Conservation (phyloP, 441 rosid genomes). For the Monsonia emarginata region DNA sequence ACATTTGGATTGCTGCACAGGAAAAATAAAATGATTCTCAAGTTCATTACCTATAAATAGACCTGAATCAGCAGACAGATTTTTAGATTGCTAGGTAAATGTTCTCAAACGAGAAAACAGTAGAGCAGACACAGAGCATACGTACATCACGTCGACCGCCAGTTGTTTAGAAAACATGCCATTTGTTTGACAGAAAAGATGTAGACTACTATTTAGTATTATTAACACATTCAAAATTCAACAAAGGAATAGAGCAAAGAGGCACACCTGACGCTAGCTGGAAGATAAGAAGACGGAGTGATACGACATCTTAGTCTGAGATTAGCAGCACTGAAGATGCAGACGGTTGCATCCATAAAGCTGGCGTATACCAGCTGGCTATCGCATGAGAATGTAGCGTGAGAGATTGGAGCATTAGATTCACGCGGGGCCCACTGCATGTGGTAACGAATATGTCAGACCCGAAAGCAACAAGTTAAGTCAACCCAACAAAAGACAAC, state of each 20-base stretch:
- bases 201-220: background rate
- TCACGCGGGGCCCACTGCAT: conserved; percentile 72
- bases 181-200: background rate
- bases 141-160: too few relatives aligned
- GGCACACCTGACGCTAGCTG: conserved; percentile 60
- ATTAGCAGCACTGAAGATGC: conserved; percentile 71
- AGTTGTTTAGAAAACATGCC: background rate
- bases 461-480: background rate
- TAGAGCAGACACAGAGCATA: too few relatives aligned
- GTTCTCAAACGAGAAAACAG: too few relatives aligned
- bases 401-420: conserved; percentile 65
- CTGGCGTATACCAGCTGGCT: conserved; percentile 84
- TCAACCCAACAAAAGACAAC: background rate
- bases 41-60: too few relatives aligned
- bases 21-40: too few relatives aligned
- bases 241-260: background rate
- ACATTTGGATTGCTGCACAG: conserved; percentile 53
- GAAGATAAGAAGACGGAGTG: conserved; percentile 67
- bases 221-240: background rate
- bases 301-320: conserved; percentile 78
- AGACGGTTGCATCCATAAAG: conserved; percentile 70
- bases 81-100: too few relatives aligned
- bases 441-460: background rate
- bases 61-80: too few relatives aligned
- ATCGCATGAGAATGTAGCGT: conserved; percentile 92